Evolutionary conservation across 108 stramenopile genomes (phyloP), one percentile per base, ranked within the genome.

Genomic region (Nitzschia inconspicua): DNA sequence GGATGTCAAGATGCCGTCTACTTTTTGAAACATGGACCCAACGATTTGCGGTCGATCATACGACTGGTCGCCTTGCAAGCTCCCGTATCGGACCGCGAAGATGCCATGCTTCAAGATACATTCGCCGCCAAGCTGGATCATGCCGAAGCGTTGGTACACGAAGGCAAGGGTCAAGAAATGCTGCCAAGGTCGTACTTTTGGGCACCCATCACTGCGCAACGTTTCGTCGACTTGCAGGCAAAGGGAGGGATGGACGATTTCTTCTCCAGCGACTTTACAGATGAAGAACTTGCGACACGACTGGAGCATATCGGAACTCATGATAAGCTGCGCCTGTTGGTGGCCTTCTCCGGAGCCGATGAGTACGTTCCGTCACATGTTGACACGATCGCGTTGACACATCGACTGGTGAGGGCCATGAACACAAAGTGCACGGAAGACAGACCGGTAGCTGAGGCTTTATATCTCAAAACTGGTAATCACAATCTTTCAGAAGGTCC

Each of bases 201-300:
- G 89, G 90, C 93, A 6, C 96, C 96, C n/a, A 93, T 97, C 11
- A 96, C 96, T 13, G 92, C 95, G 11, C 61, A 84, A 39, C 76
- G 96, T 1, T 97, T 78, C 63, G 25, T 94, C 11, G 88, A 86
- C 40, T 62, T 97, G 29, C 73, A 87, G 6, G 82, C 77, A 50
- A 50, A 65, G 35, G 79, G 84, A 19, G 96, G 96, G 14, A 62
- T 69, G 9, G 96, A 97, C 65, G 96, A 97, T 64, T 94, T 82
- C 80, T 97, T 97, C 56, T 93, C 91, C 18, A 91, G 89, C 36
- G 95, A 97, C 61, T 78, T 85, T 40, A 81, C 80, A 14, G 81
- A 89, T 55, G 88, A 76, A 9, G 85, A 97, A 58, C 65, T 94
- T 27, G 40, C 20, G 1, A 68, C 64, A 47, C 74, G 86, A 44